Evolutionary conservation across 257 asterid genomes (phyloP).

Genomic region (Solanum medicagineum): DNA sequence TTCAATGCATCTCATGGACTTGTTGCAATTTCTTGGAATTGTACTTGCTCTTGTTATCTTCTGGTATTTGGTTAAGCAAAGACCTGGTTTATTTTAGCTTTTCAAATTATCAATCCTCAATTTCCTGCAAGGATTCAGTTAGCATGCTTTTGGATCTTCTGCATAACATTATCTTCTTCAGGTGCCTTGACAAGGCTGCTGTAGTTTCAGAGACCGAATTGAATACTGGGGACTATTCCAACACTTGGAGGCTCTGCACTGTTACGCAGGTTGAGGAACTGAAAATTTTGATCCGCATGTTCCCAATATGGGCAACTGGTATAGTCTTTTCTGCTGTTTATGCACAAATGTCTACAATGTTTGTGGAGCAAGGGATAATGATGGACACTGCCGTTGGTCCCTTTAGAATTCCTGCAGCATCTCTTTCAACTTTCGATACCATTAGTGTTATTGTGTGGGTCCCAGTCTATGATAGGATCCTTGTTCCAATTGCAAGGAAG

Average conservation of each 20-base stretch:
- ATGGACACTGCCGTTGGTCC: conserved; percentile 82
- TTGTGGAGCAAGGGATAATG: conserved; percentile 91
- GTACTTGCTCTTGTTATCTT: neutral
- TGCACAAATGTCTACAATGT: conserved; percentile 85
- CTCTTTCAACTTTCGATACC: conserved; percentile 73
- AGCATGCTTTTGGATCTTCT: neutral
- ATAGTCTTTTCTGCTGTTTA: conserved; percentile 78
- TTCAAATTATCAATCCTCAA: neutral
- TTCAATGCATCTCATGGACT: neutral
- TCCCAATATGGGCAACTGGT: conserved; percentile 94
- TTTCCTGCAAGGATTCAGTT: neutral
- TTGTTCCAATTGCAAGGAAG: conserved; percentile 63
- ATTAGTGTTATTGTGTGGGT: conserved; percentile 82
- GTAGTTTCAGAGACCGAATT: conserved; percentile 32
- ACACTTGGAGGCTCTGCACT: conserved; percentile 79
- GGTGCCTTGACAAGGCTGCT: conserved; percentile 94
- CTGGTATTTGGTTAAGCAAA: neutral
- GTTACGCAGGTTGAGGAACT: conserved; percentile 86
- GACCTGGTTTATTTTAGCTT: neutral
- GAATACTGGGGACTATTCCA: conserved; percentile 40
- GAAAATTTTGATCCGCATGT: conserved; percentile 78
- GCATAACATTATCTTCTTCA: conserved; percentile 3
- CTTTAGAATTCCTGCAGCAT: conserved; percentile 79
- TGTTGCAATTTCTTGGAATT: neutral
- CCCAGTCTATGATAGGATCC: conserved; percentile 65